Base-by-base conservation (phyloP, 2,329 filamentous ascomycete genomes). In the Calonectria montana region DNA sequence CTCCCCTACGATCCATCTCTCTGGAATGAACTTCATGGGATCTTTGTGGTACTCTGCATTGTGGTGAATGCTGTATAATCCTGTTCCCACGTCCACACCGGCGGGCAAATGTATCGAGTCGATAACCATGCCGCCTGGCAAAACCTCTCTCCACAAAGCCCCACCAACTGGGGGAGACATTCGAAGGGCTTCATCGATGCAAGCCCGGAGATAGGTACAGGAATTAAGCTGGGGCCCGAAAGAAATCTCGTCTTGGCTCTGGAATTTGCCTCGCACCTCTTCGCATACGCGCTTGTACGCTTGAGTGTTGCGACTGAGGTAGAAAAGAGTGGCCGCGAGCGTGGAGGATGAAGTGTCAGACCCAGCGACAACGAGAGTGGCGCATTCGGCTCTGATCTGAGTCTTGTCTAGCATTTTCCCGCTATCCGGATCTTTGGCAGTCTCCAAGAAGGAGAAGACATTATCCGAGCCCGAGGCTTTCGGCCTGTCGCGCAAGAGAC, bases 151-250 rank as follows among this genome's bases (percentile, higher is more conserved):
- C 43, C 43, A 47, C 43, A 47, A 23, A 47, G 43, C 43, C 21
- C 43, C 43, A 23, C 43, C 43, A 31, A 53, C 48, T 4, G 48
- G 23, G 16, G 48, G 48, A 18, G 48, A 53, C 48, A 53, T 27
- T 27, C 48, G 48, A 27, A 53, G 48, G 23, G 45, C 45, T 18
- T 48, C 45, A 13, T 48, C 21, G 21, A 48, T 48, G 21, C 48
- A 53, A 18, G 48, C 48, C 8, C 48, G 48, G 15, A 53, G 48
- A 12, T 53, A 53, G 4, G 76, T 82, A n/a, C 81, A 82, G 74
- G 76, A 81, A 35, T 50, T 81, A 2, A 53, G 48, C 25, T 27
- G 16, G 13, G 23, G 23, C 4, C 48, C 48, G 3, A 53, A 53
- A n/a, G 3, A 8, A n/a, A 53, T 53, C 23, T 53, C 48, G 25